These are phyloP conservation scores for Podospora australis DNA, from an alignment of 495 filamentous ascomycete species.

Conservation along the genomic window DNA sequence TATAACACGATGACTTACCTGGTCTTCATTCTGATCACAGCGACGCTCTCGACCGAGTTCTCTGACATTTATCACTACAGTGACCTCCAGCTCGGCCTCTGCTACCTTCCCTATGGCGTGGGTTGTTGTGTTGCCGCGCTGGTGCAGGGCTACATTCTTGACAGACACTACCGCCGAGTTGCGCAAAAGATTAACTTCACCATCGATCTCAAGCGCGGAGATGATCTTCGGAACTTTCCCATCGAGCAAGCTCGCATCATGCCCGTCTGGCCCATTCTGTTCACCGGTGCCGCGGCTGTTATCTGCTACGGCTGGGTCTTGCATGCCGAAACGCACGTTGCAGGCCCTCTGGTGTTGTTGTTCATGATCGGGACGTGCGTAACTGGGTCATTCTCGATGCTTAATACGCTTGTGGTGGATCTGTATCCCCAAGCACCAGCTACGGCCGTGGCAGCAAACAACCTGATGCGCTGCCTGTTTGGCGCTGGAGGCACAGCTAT, in stretches of 20 bases:
- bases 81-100: slow-evolving; percentile 61
- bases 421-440: slow-evolving; percentile 40
- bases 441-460: slow-evolving; percentile 43
- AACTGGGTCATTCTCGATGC: slow-evolving; percentile 47
- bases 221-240: slow-evolving; percentile 52
- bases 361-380: slow-evolving; percentile 50
- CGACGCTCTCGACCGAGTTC: slow-evolving; percentile 56
- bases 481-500: slow-evolving; percentile 40
- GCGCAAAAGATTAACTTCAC: slow-evolving; percentile 43
- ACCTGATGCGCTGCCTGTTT: slow-evolving; percentile 38
- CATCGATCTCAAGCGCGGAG: slow-evolving; percentile 44
- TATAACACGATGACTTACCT: slow-evolving; percentile 49
- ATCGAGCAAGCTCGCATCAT: slow-evolving; percentile 59
- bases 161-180: slow-evolving; percentile 50
- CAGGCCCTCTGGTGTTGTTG: slow-evolving; percentile 47
- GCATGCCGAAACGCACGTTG: slow-evolving; percentile 37
- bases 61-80: slow-evolving; percentile 56
- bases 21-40: slow-evolving; percentile 38
- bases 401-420: slow-evolving; percentile 44
- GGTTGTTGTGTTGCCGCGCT: slow-evolving; percentile 63
- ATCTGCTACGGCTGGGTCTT: slow-evolving; percentile 56
- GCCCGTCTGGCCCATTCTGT: slow-evolving; percentile 44
- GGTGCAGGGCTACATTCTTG: slow-evolving; percentile 53
- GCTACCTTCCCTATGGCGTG: slow-evolving; percentile 54
- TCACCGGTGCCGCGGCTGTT: slow-evolving; percentile 33